These are phyloP conservation scores for Fusarium sp. DNA, from an alignment of 2,329 filamentous ascomycete species.

Conservation along the genomic window DNA sequence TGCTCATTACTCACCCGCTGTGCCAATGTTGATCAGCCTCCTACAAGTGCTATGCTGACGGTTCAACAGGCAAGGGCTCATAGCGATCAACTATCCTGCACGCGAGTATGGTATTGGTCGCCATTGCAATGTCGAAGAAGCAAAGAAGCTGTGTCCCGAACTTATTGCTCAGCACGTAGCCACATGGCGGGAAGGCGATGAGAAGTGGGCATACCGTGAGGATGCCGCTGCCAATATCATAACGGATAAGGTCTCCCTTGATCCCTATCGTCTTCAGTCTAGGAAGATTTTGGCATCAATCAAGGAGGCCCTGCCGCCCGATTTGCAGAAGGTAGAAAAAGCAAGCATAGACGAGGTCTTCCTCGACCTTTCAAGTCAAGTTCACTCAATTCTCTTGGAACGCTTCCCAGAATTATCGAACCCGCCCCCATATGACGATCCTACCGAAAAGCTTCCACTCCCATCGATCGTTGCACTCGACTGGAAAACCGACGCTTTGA, in stretches of 20 bases:
- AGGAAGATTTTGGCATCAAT: constrained; percentile 85
- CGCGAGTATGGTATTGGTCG: constrained; percentile 84
- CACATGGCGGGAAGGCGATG: constrained; percentile 93
- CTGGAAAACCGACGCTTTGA: constrained; percentile 86
- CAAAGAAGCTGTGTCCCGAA: constrained; percentile 87
- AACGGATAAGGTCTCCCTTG: constrained; percentile 93
- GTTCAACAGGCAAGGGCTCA: constrained; percentile 81
- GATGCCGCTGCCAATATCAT: constrained; percentile 85
- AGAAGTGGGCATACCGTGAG: constrained; percentile 90
- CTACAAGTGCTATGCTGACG: constrained; percentile 32
- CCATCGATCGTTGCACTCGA: constrained; percentile 80
- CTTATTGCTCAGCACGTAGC: constrained; percentile 93
- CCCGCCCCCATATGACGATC: constrained; percentile 81
- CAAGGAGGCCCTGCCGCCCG: constrained; percentile 77
- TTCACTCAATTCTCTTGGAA: constrained; percentile 81
- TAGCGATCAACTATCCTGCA: constrained; percentile 96
- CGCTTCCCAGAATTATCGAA: constrained; percentile 79
- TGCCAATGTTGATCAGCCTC: neutral
- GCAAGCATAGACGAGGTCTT: constrained; percentile 97
- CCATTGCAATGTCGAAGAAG: constrained; percentile 85
- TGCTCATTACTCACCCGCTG: neutral
- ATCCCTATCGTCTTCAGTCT: constrained; percentile 90
- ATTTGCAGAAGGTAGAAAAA: constrained; percentile 86
- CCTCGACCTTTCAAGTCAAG: constrained; percentile 88
- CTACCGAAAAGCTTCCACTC: constrained; percentile 78